A percentile compares a stretch with the other conserved stretches of the same genome.
Evolutionary conservation across 805 yeast species (phyloP).

Genomic region (Metschnikowia rubicola): DNA sequence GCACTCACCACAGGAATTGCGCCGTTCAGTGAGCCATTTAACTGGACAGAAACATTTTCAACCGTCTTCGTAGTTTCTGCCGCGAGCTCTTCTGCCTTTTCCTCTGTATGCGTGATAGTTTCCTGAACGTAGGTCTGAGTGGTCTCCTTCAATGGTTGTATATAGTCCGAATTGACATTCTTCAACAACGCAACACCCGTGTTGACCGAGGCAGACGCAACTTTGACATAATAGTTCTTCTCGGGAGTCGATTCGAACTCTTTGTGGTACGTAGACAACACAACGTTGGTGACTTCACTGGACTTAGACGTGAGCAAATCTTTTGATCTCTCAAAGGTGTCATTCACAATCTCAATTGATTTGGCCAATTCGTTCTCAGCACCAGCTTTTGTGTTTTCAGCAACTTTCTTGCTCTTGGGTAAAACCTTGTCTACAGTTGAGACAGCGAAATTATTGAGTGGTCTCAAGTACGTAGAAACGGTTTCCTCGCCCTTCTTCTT

Average conservation of each 20-base stretch:
- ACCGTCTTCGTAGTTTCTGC: constrained; percentile 7
- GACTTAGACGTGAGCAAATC: constrained; percentile 27
- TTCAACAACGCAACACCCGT: constrained; percentile 32
- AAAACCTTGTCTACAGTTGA: constrained; percentile 25
- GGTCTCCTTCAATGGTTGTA: constrained; percentile 38
- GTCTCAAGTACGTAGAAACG: constrained; percentile 21
- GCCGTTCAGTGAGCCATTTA: constrained; percentile 15
- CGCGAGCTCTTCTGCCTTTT: constrained; percentile 26
- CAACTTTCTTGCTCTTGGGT: constrained; percentile 21
- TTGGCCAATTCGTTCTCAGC: constrained; percentile 21
- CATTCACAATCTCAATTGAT: constrained; percentile 21
- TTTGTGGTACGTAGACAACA: constrained; percentile 33
- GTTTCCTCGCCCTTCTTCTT: constrained; percentile 14
- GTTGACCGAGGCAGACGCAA: constrained; percentile 33
- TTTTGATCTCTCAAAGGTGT: constrained; percentile 21
- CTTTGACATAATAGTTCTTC: constrained; percentile 28
- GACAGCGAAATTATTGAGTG: constrained; percentile 26
- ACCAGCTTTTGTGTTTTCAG: constrained; percentile 13
- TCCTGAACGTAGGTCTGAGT: constrained; percentile 38
- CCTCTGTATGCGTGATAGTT: constrained; percentile 32
- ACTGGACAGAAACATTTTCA: constrained; percentile 2
- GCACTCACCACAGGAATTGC: constrained; percentile 18
- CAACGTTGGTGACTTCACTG: constrained; percentile 26
- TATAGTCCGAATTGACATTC: constrained; percentile 32
- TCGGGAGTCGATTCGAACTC: constrained; percentile 29